Evolutionary conservation across 2,329 filamentous ascomycete genomes (phyloP), one percentile per base, ranked within the genome.

Genomic region (Ciborinia camelliae): DNA sequence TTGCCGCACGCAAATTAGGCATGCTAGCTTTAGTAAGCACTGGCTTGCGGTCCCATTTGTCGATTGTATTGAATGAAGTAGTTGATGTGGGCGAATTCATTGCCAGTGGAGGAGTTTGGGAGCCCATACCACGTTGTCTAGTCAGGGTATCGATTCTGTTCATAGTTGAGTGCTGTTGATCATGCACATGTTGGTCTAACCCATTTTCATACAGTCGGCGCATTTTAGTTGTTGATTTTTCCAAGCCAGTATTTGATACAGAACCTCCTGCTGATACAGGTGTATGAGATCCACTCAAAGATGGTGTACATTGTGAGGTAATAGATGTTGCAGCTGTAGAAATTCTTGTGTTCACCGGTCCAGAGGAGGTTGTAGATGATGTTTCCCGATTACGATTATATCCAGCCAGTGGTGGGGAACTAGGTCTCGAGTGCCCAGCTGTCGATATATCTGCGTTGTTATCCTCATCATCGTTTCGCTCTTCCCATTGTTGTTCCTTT

Each of bases 301-400:
- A 83, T 3, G 80, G 75, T 0, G 82, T 75, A 20, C 79, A 79
- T 66, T 94, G 91, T 0, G 92, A 96, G n/a, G 88, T 86, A 59
- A 96, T 81, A 0, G 94, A 97, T 0, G 92, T 97, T 3, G 92
- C 92, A 8, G 92, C 91, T 1, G 93, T 97, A 0, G 94, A 97
- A 63, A 86, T 88, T 35, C 91, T 87, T 32, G 86, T 85, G 47
- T 87, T 83, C 0, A 86, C 87, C 7, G 86, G 89, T 6, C 81
- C 83, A 4, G 78, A 79, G 0, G 86, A 88, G 8, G 87, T 89
- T 0, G 91, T 96, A 0, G 94, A 97, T 1, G 90, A 95, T 0
- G 92, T 97, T 69, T 92, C 92, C 32, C 93, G 84, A 69, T 94
- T 91, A 67, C 84, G 85, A 71, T 89, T 89, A 73, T 89, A 92